phyloP scores from a whole-genome alignment of 148 eudicot species.

The Rhododendron ferrugineum region DNA sequence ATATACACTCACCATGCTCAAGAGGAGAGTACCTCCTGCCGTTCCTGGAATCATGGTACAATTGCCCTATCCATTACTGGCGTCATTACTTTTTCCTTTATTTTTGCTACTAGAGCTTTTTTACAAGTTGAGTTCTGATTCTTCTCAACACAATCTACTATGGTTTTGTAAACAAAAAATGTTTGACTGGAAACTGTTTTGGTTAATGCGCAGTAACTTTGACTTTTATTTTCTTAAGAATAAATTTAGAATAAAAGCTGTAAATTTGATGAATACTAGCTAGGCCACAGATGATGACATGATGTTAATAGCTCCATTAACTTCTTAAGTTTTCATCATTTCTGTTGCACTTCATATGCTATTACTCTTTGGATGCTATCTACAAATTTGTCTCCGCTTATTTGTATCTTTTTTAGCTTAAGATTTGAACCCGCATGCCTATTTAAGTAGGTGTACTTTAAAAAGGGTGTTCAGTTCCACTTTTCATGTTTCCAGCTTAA shows the following conservation, averaged over 20 bases:
- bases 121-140: not conserved
- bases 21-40: conserved; percentile 93
- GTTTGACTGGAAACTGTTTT: not conserved
- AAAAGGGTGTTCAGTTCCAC: not conserved
- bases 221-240: not conserved
- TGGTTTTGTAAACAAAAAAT: not conserved
- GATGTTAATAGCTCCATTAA: not conserved
- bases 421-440: not conserved
- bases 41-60: conserved; percentile 97
- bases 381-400: not conserved
- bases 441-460: not conserved
- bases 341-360: not conserved
- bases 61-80: not conserved
- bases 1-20: conserved; percentile 75
- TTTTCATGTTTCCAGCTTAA: not conserved
- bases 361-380: not conserved
- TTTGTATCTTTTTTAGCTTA: not conserved
- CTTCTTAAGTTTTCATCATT: not conserved
- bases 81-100: not conserved
- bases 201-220: not conserved
- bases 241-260: not conserved
- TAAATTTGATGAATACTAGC: not conserved
- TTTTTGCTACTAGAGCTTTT: not conserved
- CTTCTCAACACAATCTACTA: not conserved
- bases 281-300: not conserved